Evolutionary conservation across 2,329 filamentous ascomycete species (phyloP), one percentile per base, ranked within the genome.

Genomic region (Alternaria triticimaculans): DNA sequence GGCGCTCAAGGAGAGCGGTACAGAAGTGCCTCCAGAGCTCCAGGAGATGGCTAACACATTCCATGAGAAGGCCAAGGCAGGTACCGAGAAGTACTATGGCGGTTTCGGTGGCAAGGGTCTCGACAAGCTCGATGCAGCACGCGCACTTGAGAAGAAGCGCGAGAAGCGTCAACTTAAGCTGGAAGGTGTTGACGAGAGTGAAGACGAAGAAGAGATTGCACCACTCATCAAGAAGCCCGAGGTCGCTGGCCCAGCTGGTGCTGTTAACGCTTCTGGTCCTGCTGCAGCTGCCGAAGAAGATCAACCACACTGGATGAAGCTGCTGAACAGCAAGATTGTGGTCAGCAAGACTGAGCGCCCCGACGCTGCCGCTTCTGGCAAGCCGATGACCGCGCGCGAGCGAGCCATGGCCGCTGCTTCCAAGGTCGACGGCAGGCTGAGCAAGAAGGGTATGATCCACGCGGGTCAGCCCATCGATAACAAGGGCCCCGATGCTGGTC

Each of bases 401-500:
- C 93, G 92, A 83, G 95, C 96, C 63, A 91, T 91, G 63, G 92
- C 92, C n/a, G 95, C 95, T 6, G 94, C 96, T 72, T 93, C 90
- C 72, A 92, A 91, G 79, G 97, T 99, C 82, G 94, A 97, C 80
- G 90, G 90, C 65, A 93, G 96, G 69, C 87, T 99, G 43, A 95
- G 93, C 75, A 93, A 93, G 72, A 93, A 93, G 33, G 94, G 94
- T 37, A 92, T 96, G 78, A 90, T 97, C 73, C 91, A 96, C 64
- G 91, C 93, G 5, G 96, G 96, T 14, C 94, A 97, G 65, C 94
- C 96, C 8, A 96, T 97, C 77, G 96, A 99, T 84, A 99, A 99
- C 83, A 97, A 97, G 81, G 96, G 96, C 1, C 96, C 96, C 1
- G 96, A 99, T 80, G 96, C 96, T 4, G 96, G 96, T 55, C 94